Percentiles rank a stretch among this genome's conserved stretches.
Conservation (phyloP, 129 eudicot species). For the Ambrosia artemisiifolia region DNA sequence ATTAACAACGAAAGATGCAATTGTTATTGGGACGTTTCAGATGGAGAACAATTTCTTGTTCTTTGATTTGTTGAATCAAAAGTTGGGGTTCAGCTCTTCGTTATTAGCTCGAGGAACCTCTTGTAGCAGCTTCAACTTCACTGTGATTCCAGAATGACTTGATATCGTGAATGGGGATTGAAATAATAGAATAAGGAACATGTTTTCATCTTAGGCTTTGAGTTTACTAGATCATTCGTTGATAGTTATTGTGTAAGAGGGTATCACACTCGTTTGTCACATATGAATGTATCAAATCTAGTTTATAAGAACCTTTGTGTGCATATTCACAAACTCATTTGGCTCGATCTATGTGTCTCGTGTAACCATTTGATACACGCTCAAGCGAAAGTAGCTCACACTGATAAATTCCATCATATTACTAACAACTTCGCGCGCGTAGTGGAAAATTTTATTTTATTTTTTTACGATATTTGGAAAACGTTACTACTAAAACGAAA, state of each 20-base stretch:
- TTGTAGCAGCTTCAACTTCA: conserved; percentile 39
- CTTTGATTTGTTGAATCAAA: conserved; percentile 29
- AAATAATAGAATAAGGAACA: not conserved
- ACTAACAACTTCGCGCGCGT: too few relatives aligned
- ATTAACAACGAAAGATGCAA: conserved; percentile 3
- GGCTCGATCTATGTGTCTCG: too few relatives aligned
- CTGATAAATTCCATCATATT: too few relatives aligned
- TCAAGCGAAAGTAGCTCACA: too few relatives aligned
- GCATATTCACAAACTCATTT: too few relatives aligned
- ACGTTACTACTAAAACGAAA: too few relatives aligned
- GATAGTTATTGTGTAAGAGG: not conserved
- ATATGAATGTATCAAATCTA: not conserved
- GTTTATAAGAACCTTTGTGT: not conserved
- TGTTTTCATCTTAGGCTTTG: not conserved
- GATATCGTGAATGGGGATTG: not conserved
- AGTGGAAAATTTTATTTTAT: too few relatives aligned
- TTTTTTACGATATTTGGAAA: too few relatives aligned
- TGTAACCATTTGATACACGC: too few relatives aligned
- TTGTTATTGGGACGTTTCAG: conserved; percentile 37
- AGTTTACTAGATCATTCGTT: not conserved
- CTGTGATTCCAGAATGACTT: not conserved
- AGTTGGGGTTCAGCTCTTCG: conserved; percentile 40
- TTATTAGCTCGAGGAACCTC: conserved; percentile 28
- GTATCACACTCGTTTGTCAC: not conserved
- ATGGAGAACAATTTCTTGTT: conserved; percentile 34